phyloP scores from a whole-genome alignment of 345 rosid species.

The Lepidium didymum region DNA sequence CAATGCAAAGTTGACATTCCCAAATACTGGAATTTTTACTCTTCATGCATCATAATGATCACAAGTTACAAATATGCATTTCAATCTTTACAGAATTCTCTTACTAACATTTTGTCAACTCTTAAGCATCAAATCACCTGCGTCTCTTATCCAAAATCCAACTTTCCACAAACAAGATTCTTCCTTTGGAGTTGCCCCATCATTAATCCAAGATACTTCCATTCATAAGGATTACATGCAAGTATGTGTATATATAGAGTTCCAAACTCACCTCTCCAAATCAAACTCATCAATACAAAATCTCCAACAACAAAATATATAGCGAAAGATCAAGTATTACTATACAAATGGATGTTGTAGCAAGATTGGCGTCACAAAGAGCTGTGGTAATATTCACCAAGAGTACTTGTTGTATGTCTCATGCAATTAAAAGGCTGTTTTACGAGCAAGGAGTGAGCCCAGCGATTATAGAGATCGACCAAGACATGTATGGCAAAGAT shows the following conservation, averaged over 20 bases:
- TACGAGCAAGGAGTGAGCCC: constrained; percentile 92
- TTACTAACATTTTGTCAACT: constrained; percentile 23
- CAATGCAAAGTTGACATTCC: constrained; percentile 32
- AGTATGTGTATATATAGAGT: constrained; percentile 12
- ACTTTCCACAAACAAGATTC: constrained; percentile 2
- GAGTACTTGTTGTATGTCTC: constrained; percentile 90
- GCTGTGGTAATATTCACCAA: constrained; percentile 99
- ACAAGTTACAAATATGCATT: constrained; percentile 19
- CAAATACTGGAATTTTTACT: constrained; percentile 8
- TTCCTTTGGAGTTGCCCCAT: constrained; percentile 10
- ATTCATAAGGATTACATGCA: neutral
- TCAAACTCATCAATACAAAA: constrained; percentile 18
- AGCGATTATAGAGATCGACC: constrained; percentile 68
- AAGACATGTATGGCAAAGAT: constrained; percentile 57
- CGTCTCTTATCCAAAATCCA: constrained; percentile 26
- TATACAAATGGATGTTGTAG: constrained; percentile 66
- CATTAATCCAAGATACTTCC: constrained; percentile 7
- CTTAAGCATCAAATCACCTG: constrained; percentile 19
- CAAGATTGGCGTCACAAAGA: constrained; percentile 68
- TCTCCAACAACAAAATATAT: neutral
- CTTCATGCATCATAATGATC: constrained; percentile 27
- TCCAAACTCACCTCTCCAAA: constrained; percentile 18
- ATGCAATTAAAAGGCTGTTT: constrained; percentile 78
- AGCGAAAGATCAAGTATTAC: neutral
- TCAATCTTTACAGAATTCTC: constrained; percentile 2